Evolutionary conservation across 2,329 filamentous ascomycete genomes (phyloP), one percentile per base, ranked within the genome.

Genomic region (Alternaria arbusti): DNA sequence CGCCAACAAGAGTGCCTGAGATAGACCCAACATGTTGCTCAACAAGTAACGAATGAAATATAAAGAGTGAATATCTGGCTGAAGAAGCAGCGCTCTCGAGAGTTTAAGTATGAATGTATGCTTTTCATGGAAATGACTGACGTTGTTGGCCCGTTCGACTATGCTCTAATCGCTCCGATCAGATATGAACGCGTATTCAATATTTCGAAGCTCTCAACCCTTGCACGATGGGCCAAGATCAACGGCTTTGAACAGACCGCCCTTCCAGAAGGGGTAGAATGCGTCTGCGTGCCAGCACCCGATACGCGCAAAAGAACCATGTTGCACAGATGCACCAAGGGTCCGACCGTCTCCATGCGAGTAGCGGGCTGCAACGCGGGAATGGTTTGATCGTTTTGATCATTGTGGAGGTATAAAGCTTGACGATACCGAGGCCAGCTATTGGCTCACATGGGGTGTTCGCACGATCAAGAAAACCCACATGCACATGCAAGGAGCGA

Each of bases 21-120:
- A 30, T 43, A 57, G 43, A 44, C 51, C 56, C 56, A 56, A 57
- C 67, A 69, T 69, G 12, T 13, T 64, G 59, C 23, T 52, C 11
- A 17, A 26, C 15, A 12, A 20, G 8, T 17, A n/a, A 50, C 13
- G 49, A 30, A 23, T 25, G 23, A 23, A 20, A 44, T 36, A 49
- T 25, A 25, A 26, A 9, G n/a, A 36, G 25, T 32, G 25, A 22
- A 51, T 49, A 15, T 20, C 23, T 6, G 12, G 20, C 15, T 28
- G 23, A 46, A 30, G 44, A 43, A 40, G 56, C 32, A 51, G 50
- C 54, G 26, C 36, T 23, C 30, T 6, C 17, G 43, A 12, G 32
- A 25, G 28, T 52, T 56, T 60, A 63, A 63, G 57, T 63, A 63
- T 13, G 9, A 12, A 46, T 26, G 52, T 26, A 17, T 13, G 26